phyloP scores from a whole-genome alignment of 768 basidiomycete genomes.

The Tylopilus plumbeoviolaceoides region DNA sequence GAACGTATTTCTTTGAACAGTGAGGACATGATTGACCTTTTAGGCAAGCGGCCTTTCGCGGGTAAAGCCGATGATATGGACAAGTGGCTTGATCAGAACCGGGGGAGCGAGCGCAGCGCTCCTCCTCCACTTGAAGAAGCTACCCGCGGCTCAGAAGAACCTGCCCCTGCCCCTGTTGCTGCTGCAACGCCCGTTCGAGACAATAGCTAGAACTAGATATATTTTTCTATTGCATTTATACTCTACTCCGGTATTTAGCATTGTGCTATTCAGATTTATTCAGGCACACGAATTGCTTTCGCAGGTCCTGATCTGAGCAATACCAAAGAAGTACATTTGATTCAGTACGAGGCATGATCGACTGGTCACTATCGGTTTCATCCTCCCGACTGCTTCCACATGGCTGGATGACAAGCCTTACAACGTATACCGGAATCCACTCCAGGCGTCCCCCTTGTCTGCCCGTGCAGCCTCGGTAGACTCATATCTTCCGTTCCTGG shows the following conservation, averaged over 20 bases:
- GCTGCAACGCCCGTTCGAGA: constrained; percentile 39
- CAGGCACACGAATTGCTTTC: no score
- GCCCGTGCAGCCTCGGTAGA: constrained; percentile 53
- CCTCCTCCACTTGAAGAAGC: constrained; percentile 58
- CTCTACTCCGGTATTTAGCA: constrained; percentile 44
- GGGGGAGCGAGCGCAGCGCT: constrained; percentile 53
- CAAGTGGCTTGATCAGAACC: constrained; percentile 89
- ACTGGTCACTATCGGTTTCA: no score
- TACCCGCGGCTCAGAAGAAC: constrained; percentile 35
- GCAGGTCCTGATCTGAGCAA: neutral
- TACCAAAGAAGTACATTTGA: no score
- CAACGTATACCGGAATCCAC: constrained; percentile 54
- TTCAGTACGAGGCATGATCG: no score
- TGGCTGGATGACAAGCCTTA: no score
- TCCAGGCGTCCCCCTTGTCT: constrained; percentile 50
- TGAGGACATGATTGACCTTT: constrained; percentile 81
- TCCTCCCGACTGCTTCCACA: no score
- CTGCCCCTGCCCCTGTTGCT: constrained; percentile 43
- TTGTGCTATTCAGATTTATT: constrained; percentile 2
- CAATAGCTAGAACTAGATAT: constrained; percentile 5
- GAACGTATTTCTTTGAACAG: constrained; percentile 34
- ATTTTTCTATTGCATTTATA: constrained; percentile 25
- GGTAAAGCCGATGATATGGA: constrained; percentile 90
- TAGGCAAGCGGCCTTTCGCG: constrained; percentile 80
- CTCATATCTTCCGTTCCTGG: constrained; percentile 38